Percentiles rank a stretch among this genome's conserved stretches.
Evolutionary conservation across 371 early-diverging fungal species (phyloP).

Genomic region (Basidiobolus meristosporus): DNA sequence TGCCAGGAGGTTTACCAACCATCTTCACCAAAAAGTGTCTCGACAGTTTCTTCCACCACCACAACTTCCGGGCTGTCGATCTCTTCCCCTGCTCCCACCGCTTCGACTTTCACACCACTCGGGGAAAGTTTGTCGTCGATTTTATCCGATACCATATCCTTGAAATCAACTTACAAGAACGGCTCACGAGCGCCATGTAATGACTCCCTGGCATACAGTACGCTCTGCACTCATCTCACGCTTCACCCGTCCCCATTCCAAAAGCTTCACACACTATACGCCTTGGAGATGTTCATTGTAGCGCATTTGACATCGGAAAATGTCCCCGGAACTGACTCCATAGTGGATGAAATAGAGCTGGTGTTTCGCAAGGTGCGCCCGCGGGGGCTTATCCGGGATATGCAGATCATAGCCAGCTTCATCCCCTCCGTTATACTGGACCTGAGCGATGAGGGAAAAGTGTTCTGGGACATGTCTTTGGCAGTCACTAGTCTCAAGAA

Average conservation of each 20-base stretch:
- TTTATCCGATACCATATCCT: not conserved
- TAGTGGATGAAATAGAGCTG: slow-evolving; percentile 15
- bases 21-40: too few species aligned
- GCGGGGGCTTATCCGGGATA: slow-evolving; percentile 11
- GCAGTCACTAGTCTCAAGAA: slow-evolving; percentile 14
- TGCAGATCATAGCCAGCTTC: slow-evolving; percentile 16
- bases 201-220: slow-evolving; percentile 9
- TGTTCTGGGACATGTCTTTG: slow-evolving; percentile 16
- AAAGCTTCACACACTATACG: slow-evolving; percentile 13
- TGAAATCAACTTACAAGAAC: not conserved
- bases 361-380: slow-evolving; percentile 13
- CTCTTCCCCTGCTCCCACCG: too few species aligned
- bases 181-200: not conserved
- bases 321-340: slow-evolving; percentile 18
- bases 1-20: too few species aligned
- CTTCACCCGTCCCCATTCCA: slow-evolving; percentile 12
- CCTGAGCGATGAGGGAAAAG: slow-evolving; percentile 17
- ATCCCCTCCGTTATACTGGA: slow-evolving; percentile 14
- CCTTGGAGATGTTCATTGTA: slow-evolving; percentile 13
- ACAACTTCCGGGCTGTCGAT: too few species aligned
- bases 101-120: too few species aligned
- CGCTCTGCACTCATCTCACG: slow-evolving; percentile 11
- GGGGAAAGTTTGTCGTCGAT: not conserved
- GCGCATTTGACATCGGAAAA: slow-evolving; percentile 7
- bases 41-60: too few species aligned